Percentiles rank a stretch among this genome's conserved stretches.
These are phyloP conservation scores for Epicoccum nigrum DNA, from an alignment of 2,329 filamentous ascomycete species.

Conservation along the genomic window DNA sequence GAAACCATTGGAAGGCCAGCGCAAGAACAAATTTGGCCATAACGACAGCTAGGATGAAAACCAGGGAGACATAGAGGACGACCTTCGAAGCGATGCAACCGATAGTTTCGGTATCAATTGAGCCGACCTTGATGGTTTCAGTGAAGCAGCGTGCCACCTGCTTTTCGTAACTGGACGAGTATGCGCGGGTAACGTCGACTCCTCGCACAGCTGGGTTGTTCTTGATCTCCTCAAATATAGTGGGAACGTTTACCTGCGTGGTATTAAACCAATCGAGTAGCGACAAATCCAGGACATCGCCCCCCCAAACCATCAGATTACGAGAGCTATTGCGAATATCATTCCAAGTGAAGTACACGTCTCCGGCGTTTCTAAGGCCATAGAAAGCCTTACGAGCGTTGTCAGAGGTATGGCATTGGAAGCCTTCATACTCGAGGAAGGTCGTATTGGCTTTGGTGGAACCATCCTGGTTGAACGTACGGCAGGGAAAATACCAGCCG, in stretches of 20 bases:
- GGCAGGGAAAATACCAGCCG: constrained; percentile 97
- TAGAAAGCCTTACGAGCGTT: constrained; percentile 78
- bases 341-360: constrained; percentile 96
- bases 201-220: constrained; percentile 75
- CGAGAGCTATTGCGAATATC: constrained; percentile 88
- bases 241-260: constrained; percentile 75
- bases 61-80: constrained; percentile 90
- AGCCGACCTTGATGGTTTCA: constrained; percentile 94
- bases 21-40: constrained; percentile 85
- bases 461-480: constrained; percentile 89
- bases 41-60: constrained; percentile 91
- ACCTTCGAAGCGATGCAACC: constrained; percentile 98
- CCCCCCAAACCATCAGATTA: constrained; percentile 93
- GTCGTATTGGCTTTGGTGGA: constrained; percentile 78
- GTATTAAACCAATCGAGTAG: constrained; percentile 90
- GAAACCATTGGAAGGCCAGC: constrained; percentile 93
- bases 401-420: constrained; percentile 82
- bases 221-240: constrained; percentile 79
- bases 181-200: constrained; percentile 85
- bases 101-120: constrained; percentile 92
- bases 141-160: constrained; percentile 83
- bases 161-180: constrained; percentile 81
- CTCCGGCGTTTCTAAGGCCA: constrained; percentile 69
- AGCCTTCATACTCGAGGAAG: constrained; percentile 78
- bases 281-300: constrained; percentile 88